Evolutionary conservation across 495 filamentous ascomycete genomes (phyloP).

Genomic region (Lepidopterella palustris): DNA sequence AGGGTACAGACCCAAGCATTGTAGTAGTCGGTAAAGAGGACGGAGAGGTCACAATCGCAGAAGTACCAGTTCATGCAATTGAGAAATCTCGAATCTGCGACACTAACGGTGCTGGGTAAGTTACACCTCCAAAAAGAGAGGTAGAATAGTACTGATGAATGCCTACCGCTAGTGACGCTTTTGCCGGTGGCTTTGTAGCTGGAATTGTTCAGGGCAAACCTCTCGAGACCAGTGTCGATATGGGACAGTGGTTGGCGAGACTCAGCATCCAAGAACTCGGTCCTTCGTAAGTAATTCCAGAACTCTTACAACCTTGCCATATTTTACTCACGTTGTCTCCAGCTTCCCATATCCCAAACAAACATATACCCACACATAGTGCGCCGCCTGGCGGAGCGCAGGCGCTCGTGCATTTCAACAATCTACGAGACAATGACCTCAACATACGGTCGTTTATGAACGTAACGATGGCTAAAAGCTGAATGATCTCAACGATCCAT

Average conservation of each 20-base stretch:
- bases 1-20: slow-evolving; percentile 84
- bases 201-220: slow-evolving; percentile 79
- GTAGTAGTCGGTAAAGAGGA: slow-evolving; percentile 56
- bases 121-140: slow-evolving; percentile 7
- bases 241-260: slow-evolving; percentile 92
- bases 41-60: slow-evolving; percentile 61
- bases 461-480: background rate
- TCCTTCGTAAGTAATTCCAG: slow-evolving; percentile 70
- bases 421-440: slow-evolving; percentile 17
- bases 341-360: slow-evolving; percentile 83
- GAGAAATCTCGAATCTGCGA: slow-evolving; percentile 72
- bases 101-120: slow-evolving; percentile 87
- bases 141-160: slow-evolving; percentile 1
- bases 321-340: slow-evolving; percentile 18
- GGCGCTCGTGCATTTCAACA: slow-evolving; percentile 29
- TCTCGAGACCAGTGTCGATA: slow-evolving; percentile 68
- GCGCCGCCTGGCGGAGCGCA: background rate
- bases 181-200: slow-evolving; percentile 87
- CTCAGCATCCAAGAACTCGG: slow-evolving; percentile 90
- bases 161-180: slow-evolving; percentile 65
- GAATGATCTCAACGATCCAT: background rate
- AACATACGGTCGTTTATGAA: background rate
- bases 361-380: slow-evolving; percentile 48
- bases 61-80: slow-evolving; percentile 74
- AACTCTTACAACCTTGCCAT: slow-evolving; percentile 23